phyloP scores from a whole-genome alignment of 208 protist species.

The Herpetomonas tarakana region DNA sequence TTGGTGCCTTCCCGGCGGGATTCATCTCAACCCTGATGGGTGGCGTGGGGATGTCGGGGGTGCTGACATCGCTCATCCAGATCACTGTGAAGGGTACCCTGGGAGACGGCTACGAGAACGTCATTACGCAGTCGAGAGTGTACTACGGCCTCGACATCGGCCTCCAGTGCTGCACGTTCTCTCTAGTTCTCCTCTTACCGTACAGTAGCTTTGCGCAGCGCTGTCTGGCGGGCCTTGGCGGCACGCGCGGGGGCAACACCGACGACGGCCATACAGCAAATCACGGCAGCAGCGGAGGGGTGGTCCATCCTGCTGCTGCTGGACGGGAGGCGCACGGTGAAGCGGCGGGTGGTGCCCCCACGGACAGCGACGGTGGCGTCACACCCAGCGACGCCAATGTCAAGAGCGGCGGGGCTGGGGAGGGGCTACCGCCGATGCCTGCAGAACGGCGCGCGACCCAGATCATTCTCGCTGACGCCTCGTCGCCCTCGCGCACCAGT shows the following conservation, averaged over 20 bases:
- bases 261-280: constrained; percentile 9
- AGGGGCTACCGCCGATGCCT: background rate
- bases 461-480: background rate
- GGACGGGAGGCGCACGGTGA: background rate
- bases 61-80: constrained; percentile 40
- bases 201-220: constrained; percentile 40
- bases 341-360: background rate
- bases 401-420: no score
- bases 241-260: constrained; percentile 12
- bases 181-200: constrained; percentile 33
- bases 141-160: constrained; percentile 54
- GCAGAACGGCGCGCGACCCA: no score
- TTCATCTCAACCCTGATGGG: constrained; percentile 67
- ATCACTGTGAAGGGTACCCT: constrained; percentile 53
- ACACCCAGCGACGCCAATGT: background rate
- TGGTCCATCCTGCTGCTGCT: no score
- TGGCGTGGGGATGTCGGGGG: constrained; percentile 46
- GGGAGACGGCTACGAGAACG: constrained; percentile 26
- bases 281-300: background rate
- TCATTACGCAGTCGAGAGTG: constrained; percentile 38
- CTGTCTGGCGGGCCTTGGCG: constrained; percentile 26
- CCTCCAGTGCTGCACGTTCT: constrained; percentile 32
- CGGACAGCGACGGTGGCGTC: background rate
- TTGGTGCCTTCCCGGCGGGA: constrained; percentile 41
- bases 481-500: background rate